Conservation (phyloP, 352 stramenopile species). For the Pythium coloratum region DNA sequence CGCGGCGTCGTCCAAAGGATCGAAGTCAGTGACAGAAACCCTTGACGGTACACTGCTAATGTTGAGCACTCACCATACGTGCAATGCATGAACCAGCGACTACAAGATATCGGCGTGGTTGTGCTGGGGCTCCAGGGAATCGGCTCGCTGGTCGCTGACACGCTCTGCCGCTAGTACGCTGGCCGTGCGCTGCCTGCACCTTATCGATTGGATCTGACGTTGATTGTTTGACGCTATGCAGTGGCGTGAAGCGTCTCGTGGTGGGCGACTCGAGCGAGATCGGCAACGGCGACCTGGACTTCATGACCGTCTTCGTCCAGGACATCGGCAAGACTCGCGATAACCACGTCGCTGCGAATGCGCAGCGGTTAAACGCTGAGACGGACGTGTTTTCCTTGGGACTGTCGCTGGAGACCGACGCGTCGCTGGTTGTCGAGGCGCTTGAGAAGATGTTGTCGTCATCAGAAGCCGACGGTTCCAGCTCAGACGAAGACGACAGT, state of each 20-base stretch:
- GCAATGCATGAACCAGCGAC: conserved; percentile 22
- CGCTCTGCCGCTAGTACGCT: conserved; percentile 45
- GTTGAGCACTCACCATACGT: background rate
- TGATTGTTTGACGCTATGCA: conserved; percentile 9
- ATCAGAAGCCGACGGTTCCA: background rate
- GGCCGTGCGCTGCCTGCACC: background rate
- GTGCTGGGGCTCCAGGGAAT: conserved; percentile 51
- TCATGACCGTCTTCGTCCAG: conserved; percentile 33
- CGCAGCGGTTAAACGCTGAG: conserved; percentile 37
- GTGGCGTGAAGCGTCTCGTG: conserved; percentile 41
- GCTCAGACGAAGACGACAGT: background rate
- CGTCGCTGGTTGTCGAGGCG: conserved; percentile 12
- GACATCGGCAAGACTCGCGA: conserved; percentile 34
- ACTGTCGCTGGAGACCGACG: conserved; percentile 14
- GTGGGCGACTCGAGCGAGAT: conserved; percentile 36
- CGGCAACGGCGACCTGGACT: conserved; percentile 33
- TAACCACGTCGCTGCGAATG: conserved; percentile 30
- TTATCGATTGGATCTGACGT: background rate
- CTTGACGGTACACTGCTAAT: background rate
- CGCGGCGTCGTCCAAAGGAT: conserved; percentile 40
- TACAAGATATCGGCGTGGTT: conserved; percentile 35
- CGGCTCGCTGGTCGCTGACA: conserved; percentile 38
- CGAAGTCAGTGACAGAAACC: conserved; percentile 12
- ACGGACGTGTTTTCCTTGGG: conserved; percentile 26
- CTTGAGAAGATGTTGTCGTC: conserved; percentile 13